Percentiles rank a stretch among this genome's conserved stretches.
These are phyloP conservation scores for Raffaelea arxii DNA, from an alignment of 2,329 filamentous ascomycete species.

Conservation along the genomic window DNA sequence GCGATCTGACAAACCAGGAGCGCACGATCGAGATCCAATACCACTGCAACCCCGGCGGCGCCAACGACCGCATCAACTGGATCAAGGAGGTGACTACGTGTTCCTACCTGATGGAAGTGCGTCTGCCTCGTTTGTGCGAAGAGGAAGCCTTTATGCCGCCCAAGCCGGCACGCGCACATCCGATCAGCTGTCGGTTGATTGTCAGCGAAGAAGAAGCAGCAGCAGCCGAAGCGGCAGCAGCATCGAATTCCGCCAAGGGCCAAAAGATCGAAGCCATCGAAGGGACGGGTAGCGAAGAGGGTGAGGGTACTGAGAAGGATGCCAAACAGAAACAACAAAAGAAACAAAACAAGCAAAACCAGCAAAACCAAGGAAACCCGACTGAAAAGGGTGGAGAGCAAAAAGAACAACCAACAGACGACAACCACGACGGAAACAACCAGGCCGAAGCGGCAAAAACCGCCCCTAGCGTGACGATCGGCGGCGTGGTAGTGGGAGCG, in stretches of 20 bases:
- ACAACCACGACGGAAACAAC: slow-evolving; percentile 20
- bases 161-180: slow-evolving; percentile 64
- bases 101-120: slow-evolving; percentile 85
- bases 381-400: slow-evolving; percentile 6
- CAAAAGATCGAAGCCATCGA: too few species aligned
- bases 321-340: too few species aligned
- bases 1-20: slow-evolving; percentile 74
- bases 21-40: slow-evolving; percentile 78
- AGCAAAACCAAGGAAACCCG: slow-evolving; percentile 18
- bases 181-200: slow-evolving; percentile 68
- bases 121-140: slow-evolving; percentile 79
- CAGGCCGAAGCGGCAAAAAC: slow-evolving; percentile 10
- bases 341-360: slow-evolving; percentile 21
- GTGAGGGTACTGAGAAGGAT: too few species aligned
- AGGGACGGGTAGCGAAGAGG: too few species aligned
- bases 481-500: slow-evolving; percentile 43
- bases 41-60: slow-evolving; percentile 66
- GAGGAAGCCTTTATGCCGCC: slow-evolving; percentile 81
- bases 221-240: slow-evolving; percentile 8
- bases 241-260: too few species aligned
- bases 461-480: slow-evolving; percentile 30
- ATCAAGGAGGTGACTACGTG: slow-evolving; percentile 91
- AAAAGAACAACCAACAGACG: slow-evolving; percentile 19
- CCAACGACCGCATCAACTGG: slow-evolving; percentile 70
- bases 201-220: slow-evolving; percentile 42